Percentiles rank a stretch among this genome's conserved stretches.
Conservation (phyloP, 345 rosid species). For the Dipteronia dyeriana region DNA sequence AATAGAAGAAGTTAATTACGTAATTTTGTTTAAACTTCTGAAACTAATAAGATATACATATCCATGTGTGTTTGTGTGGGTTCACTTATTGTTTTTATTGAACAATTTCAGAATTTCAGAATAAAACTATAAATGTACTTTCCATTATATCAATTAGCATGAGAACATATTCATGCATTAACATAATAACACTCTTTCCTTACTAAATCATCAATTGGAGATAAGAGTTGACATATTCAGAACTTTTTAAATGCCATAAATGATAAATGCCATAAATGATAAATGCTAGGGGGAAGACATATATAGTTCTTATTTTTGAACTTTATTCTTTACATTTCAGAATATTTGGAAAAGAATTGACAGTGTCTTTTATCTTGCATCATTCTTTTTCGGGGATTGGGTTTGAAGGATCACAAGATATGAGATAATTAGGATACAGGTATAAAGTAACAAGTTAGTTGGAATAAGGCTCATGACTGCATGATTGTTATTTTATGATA, state of each 20-base stretch:
- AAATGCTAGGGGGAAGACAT: background rate
- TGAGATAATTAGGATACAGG: background rate
- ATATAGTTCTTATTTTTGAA: background rate
- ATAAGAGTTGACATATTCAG: background rate
- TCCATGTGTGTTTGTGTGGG: too few species aligned
- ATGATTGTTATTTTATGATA: background rate
- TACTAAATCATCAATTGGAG: background rate
- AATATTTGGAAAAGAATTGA: background rate
- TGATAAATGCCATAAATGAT: too few species aligned
- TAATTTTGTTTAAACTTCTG: background rate
- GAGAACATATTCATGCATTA: background rate
- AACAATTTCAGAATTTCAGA: background rate
- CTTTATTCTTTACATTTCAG: background rate
- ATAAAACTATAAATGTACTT: background rate
- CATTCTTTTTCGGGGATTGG: background rate
- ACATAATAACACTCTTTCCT: background rate
- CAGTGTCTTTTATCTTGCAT: background rate
- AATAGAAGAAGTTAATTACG: too few species aligned
- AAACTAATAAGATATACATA: too few species aligned
- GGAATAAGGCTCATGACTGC: background rate
- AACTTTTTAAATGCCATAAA: too few species aligned
- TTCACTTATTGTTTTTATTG: background rate
- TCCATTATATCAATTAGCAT: background rate
- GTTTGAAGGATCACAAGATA: background rate
- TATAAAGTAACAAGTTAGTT: background rate